Evolutionary conservation across 495 filamentous ascomycete genomes (phyloP), one percentile per base, ranked within the genome.

Genomic region (Massariosphaeria phaeospora): DNA sequence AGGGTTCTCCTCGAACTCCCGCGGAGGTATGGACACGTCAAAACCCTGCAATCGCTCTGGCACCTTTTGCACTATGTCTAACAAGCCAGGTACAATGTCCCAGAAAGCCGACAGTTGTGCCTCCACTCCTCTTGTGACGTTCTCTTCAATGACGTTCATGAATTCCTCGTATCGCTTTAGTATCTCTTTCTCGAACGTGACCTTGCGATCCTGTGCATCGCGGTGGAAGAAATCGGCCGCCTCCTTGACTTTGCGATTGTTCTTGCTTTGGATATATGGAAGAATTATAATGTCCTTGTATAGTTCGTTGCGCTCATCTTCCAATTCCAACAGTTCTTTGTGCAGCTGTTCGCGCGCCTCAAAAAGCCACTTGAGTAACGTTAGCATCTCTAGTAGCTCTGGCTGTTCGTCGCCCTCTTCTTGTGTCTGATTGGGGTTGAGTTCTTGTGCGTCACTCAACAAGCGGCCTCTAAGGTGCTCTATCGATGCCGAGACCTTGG

Each of bases 371-470:
- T 98, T 98, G 9, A 97, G 75, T 23, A 95, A 81, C 0, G 93
- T 97, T 3, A 98, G 76, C 57, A 93, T 93, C 70, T 98, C 93
- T 1, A 96, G 75, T 0, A 97, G 75, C 71, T 97, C 94, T 0
- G 93, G 90, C 65, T 91, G 86, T 66, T 95, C 91, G 62, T 96
- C 91, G 48, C 91, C 91, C 69, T 95, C 91, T 68, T 95, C 89
- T 62, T 96, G 91, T 0, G 88, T 84, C 49, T 85, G 77, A 59
- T 93, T 89, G 2, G 89, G 89, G 48, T 82, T 81, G 11, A 78
- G 78, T 27, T 80, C 74, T 57, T 82, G 85, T 0, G 83, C 85
- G 57, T 89, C 84, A 51, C 83, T 81, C 52, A 84, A 88, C 0
- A 96, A 75, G 15, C 80, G 79, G 40, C 78, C 76, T 40, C 80